Evolutionary conservation across 805 yeast genomes (phyloP).

Genomic region (Suhomyces xylopsoci): DNA sequence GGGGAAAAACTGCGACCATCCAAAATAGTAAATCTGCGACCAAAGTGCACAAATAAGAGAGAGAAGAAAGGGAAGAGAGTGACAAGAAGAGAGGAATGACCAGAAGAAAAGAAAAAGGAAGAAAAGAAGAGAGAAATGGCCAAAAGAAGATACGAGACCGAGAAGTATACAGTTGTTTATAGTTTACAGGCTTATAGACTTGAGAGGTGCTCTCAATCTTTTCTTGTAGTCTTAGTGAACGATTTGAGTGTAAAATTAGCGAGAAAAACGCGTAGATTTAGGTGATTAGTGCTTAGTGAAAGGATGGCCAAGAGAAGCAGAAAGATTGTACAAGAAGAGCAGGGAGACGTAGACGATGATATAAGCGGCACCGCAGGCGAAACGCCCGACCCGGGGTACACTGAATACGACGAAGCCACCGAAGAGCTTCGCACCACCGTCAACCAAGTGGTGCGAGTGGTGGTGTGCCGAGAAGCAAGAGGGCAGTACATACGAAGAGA

Average conservation of each 20-base stretch:
- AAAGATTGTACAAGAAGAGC: background rate
- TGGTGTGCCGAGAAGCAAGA: conserved; percentile 20
- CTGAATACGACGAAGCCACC: background rate
- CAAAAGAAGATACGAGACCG: too few species aligned
- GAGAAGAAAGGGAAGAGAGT: background rate
- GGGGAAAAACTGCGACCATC: background rate
- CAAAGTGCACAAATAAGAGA: background rate
- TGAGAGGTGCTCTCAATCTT: too few species aligned
- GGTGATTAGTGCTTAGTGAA: too few species aligned
- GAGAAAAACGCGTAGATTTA: too few species aligned
- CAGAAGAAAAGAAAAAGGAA: background rate
- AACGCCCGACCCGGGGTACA: background rate
- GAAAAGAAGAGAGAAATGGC: background rate
- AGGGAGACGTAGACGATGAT: background rate
- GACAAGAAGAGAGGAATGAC: background rate
- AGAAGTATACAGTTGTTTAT: too few species aligned
- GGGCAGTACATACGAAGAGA: conserved; percentile 23
- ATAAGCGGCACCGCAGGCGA: background rate
- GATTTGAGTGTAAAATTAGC: too few species aligned
- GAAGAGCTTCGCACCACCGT: conserved; percentile 7
- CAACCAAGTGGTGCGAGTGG: conserved; percentile 13
- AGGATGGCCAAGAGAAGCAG: conserved; percentile 3
- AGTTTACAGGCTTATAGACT: too few species aligned
- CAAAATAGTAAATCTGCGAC: background rate
- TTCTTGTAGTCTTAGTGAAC: too few species aligned